Evolutionary conservation across 1,139 yeast genomes (phyloP).

Genomic region (Tardiomyces depauwii): DNA sequence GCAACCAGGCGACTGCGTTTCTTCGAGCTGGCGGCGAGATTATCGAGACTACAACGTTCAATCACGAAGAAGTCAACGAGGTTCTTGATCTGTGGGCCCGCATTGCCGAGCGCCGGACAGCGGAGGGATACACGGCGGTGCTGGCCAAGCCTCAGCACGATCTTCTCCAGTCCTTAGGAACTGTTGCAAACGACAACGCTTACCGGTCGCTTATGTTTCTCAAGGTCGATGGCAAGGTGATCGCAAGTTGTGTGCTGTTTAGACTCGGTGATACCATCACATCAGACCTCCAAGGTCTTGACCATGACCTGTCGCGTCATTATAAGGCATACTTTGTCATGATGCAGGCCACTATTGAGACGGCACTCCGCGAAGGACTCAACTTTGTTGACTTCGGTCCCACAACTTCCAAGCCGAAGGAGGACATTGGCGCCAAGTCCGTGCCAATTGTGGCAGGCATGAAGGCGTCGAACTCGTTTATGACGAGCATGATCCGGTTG

Average conservation of each 20-base stretch:
- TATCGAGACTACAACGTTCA: conserved; percentile 23
- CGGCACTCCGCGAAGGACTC: conserved; percentile 31
- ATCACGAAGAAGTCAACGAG: conserved; percentile 23
- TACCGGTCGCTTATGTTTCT: conserved; percentile 29
- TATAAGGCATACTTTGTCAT: conserved; percentile 37
- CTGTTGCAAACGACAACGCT: conserved; percentile 19
- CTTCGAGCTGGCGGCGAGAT: conserved; percentile 29
- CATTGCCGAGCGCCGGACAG: conserved; percentile 29
- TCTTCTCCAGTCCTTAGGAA: conserved; percentile 26
- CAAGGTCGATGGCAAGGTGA: conserved; percentile 27
- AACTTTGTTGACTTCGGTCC: conserved; percentile 36
- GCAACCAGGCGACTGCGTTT: conserved; percentile 30
- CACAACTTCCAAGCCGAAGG: conserved; percentile 30
- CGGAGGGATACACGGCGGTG: conserved; percentile 32
- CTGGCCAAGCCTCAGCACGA: conserved; percentile 27
- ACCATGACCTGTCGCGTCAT: conserved; percentile 31
- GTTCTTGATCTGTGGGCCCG: conserved; percentile 30
- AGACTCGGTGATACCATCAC: conserved; percentile 36
- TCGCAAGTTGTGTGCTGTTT: conserved; percentile 35
- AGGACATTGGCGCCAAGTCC: conserved; percentile 31
- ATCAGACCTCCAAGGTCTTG: conserved; percentile 35
- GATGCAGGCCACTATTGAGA: conserved; percentile 37
- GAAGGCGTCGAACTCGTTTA: conserved; percentile 12
- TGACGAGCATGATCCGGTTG: conserved; percentile 2
- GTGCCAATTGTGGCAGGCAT: conserved; percentile 33